A percentile compares a stretch with the other conserved stretches of the same genome.
Evolutionary conservation across 2,329 filamentous ascomycete species (phyloP).

Genomic region (Calonectria pseudoturangicola): DNA sequence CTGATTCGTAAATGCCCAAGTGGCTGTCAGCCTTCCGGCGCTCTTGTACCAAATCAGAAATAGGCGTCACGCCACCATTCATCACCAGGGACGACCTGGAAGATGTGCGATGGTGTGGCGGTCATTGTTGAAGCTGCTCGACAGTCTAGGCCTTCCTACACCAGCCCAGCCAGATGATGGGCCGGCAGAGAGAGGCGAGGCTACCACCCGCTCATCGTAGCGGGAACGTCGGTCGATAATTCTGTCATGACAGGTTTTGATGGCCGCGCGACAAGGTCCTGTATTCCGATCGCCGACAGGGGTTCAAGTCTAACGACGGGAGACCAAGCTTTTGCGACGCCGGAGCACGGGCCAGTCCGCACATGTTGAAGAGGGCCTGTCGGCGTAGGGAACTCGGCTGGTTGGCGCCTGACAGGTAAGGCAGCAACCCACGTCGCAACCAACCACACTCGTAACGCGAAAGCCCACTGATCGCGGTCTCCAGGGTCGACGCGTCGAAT

Average conservation of each 20-base stretch:
- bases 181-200: background rate
- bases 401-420: constrained; percentile 47
- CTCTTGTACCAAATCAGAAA: constrained; percentile 12
- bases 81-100: background rate
- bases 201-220: background rate
- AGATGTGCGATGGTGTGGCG: constrained; percentile 1
- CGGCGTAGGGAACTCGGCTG: background rate
- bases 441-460: constrained; percentile 51
- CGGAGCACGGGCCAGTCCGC: constrained; percentile 46
- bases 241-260: constrained; percentile 6
- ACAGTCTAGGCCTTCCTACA: background rate
- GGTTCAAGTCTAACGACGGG: constrained; percentile 37
- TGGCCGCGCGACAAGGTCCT: constrained; percentile 19
- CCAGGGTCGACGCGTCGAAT: constrained; percentile 53
- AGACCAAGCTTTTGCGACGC: constrained; percentile 33
- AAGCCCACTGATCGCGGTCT: constrained; percentile 55
- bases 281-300: constrained; percentile 42
- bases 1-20: constrained; percentile 24
- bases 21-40: constrained; percentile 30
- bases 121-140: background rate
- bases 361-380: background rate
- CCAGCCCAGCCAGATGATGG: background rate
- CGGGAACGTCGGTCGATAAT: constrained; percentile 2
- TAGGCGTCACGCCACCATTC: constrained; percentile 33
- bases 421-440: constrained; percentile 51